These are phyloP conservation scores for Alloascoidea africana DNA, from an alignment of 805 yeast genomes.

Conservation along the genomic window DNA sequence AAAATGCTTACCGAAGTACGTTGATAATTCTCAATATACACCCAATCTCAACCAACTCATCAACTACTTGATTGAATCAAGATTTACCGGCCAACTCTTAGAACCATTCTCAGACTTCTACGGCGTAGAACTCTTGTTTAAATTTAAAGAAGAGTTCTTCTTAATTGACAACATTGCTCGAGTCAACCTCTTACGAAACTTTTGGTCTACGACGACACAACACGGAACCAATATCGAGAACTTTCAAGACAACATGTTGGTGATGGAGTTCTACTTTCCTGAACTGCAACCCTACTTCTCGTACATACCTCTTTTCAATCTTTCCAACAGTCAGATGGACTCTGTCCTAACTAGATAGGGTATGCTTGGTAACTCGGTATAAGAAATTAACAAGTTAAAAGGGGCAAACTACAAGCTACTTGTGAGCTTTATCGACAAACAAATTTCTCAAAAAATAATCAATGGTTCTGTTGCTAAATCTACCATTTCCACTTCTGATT, in stretches of 20 bases:
- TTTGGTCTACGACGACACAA: background rate
- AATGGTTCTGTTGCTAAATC: background rate
- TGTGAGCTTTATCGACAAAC: background rate
- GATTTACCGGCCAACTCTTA: background rate
- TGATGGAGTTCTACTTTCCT: conserved; percentile 1
- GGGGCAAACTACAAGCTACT: too few species aligned
- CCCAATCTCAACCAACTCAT: background rate
- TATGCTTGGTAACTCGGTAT: too few species aligned
- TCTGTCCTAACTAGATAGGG: background rate
- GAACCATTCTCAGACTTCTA: background rate
- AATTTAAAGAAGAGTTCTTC: background rate
- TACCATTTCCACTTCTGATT: too few species aligned
- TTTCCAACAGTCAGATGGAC: background rate
- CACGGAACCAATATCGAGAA: conserved; percentile 15
- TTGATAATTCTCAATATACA: too few species aligned
- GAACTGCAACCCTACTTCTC: background rate
- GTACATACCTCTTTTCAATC: background rate
- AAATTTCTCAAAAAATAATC: background rate
- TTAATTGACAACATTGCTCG: background rate
- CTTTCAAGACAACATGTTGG: conserved; percentile 4
- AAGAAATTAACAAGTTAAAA: too few species aligned
- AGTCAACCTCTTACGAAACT: background rate
- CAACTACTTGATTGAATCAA: background rate
- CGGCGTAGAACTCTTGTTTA: background rate
- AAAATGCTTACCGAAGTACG: too few species aligned